phyloP scores from a whole-genome alignment of 108 stramenopile genomes.

The Cyclotella sp. region DNA sequence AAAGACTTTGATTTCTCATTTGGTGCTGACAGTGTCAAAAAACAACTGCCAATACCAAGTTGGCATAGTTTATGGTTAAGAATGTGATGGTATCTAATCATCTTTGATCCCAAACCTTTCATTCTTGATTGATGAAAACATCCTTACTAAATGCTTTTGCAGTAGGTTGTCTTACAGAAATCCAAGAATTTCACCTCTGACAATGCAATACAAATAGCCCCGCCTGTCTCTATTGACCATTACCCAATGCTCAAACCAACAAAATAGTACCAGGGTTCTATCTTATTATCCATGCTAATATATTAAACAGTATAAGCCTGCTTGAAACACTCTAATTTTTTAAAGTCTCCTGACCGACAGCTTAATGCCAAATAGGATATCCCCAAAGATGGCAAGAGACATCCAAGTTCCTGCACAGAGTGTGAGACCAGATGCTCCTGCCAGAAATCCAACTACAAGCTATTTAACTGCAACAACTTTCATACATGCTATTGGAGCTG shows the following conservation, averaged over 20 bases:
- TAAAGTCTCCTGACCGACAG: slow-evolving; percentile 93
- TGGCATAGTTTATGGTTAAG: too few species aligned
- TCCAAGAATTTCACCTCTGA: slow-evolving; percentile 99
- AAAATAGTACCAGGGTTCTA: slow-evolving; percentile 97
- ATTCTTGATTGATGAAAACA: too few species aligned
- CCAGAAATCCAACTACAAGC: too few species aligned
- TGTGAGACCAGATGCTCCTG: slow-evolving; percentile 50
- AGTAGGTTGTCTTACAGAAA: slow-evolving; percentile 99
- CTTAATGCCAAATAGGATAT: slow-evolving; percentile 94
- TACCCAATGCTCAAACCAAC: slow-evolving; percentile 97
- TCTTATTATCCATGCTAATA: slow-evolving; percentile 97
- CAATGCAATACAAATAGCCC: slow-evolving; percentile 98
- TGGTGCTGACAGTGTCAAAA: slow-evolving; percentile 92
- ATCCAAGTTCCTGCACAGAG: slow-evolving; percentile 53
- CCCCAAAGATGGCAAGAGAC: slow-evolving; percentile 75
- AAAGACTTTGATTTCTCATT: slow-evolving; percentile 98
- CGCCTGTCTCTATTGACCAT: slow-evolving; percentile 98
- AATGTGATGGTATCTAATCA: slow-evolving; percentile 99
- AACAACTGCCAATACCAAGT: slow-evolving; percentile 89
- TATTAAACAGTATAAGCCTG: slow-evolving; percentile 97
- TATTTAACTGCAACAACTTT: too few species aligned
- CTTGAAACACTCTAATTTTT: slow-evolving; percentile 99
- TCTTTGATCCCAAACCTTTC: slow-evolving; percentile 99
- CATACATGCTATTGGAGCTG: too few species aligned
- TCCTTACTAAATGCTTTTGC: slow-evolving; percentile 99